A percentile compares a stretch with the other conserved stretches of the same genome.
Evolutionary conservation across 2,329 filamentous ascomycete genomes (phyloP).

Genomic region (Sclerotinia subarctica): DNA sequence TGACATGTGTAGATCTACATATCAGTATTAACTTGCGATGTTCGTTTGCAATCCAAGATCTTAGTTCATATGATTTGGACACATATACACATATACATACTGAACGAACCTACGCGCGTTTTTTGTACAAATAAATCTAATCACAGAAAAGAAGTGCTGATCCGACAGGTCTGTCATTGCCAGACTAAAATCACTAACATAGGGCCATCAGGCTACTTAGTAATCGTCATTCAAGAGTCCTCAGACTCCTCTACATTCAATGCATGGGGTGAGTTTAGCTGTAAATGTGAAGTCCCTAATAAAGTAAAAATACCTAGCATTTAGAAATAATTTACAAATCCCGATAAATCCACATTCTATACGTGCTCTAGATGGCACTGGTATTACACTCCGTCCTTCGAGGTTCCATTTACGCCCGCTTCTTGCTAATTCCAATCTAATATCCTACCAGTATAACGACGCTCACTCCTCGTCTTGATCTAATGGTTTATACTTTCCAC

Average conservation of each 20-base stretch:
- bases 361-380: constrained; percentile 20
- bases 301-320: not conserved
- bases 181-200: not conserved
- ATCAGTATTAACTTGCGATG: not conserved
- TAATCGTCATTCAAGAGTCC: not conserved
- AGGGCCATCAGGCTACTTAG: not conserved
- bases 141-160: too few relatives aligned
- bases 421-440: constrained; percentile 20
- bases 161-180: not conserved
- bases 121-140: not conserved
- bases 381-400: constrained; percentile 20
- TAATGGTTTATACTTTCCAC: constrained; percentile 38
- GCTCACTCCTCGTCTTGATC: constrained; percentile 45
- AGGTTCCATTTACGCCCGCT: constrained; percentile 26
- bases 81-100: not conserved
- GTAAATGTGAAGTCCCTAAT: not conserved
- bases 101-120: not conserved
- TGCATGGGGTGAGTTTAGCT: not conserved
- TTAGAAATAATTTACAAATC: constrained; percentile 18
- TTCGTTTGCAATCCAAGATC: not conserved
- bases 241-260: not conserved
- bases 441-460: not conserved
- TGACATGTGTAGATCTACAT: too few relatives aligned
- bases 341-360: constrained; percentile 15
- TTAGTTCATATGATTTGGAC: not conserved